Percentiles rank a stretch among this genome's conserved stretches.
These are phyloP conservation scores for Brassica incana DNA, from an alignment of 345 rosid genomes.

Conservation along the genomic window DNA sequence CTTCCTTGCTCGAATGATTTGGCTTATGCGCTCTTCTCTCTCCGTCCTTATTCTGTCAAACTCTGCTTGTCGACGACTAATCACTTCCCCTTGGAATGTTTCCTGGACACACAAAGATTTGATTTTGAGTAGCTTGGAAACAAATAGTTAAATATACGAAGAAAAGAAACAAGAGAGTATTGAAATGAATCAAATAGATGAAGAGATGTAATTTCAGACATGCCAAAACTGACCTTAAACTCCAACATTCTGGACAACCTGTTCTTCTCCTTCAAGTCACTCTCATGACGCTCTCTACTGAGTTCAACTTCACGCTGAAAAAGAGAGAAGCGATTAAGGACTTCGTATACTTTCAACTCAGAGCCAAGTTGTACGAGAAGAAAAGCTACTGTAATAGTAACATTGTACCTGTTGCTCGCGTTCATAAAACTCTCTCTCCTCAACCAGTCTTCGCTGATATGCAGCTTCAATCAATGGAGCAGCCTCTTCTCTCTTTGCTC, in stretches of 20 bases:
- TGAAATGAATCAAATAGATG: neutral
- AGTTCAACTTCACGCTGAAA: slow-evolving; percentile 80
- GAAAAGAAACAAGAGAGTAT: neutral
- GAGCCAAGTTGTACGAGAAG: neutral
- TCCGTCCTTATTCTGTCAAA: slow-evolving; percentile 62
- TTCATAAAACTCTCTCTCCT: slow-evolving; percentile 82
- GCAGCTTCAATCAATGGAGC: slow-evolving; percentile 95
- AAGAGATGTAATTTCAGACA: neutral
- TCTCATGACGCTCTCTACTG: slow-evolving; percentile 90
- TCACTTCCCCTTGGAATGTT: slow-evolving; percentile 71
- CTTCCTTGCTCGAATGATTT: slow-evolving; percentile 60
- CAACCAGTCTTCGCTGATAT: slow-evolving; percentile 75
- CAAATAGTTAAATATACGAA: neutral
- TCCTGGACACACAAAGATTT: slow-evolving; percentile 40
- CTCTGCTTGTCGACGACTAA: slow-evolving; percentile 65
- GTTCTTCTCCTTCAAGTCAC: slow-evolving; percentile 90
- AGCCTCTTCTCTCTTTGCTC: slow-evolving; percentile 97
- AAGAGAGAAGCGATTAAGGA: slow-evolving; percentile 1
- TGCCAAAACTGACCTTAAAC: slow-evolving; percentile 56
- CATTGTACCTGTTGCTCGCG: slow-evolving; percentile 74
- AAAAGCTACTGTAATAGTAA: neutral
- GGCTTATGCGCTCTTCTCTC: slow-evolving; percentile 73
- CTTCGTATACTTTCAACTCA: neutral
- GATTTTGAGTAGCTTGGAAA: slow-evolving; percentile 13
- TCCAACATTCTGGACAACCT: slow-evolving; percentile 75